phyloP scores from a whole-genome alignment of 163 green algal species.

The Volvox carteri region DNA sequence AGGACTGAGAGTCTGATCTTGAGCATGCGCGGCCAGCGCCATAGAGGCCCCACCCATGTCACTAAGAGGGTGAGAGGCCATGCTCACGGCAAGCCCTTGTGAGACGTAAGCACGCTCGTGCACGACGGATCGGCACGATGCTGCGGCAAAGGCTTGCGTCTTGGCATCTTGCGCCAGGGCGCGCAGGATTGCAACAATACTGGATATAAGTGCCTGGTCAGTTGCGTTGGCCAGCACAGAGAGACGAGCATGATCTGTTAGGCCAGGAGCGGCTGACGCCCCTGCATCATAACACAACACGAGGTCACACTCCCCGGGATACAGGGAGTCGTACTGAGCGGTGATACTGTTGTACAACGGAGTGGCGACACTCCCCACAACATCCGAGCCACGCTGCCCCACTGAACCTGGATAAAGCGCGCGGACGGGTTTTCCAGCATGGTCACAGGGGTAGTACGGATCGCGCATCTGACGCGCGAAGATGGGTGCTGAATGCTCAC shows the following conservation, averaged over 20 bases:
- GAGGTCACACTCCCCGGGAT: not conserved
- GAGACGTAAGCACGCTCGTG: too few relatives aligned
- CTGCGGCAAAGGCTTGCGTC: too few relatives aligned
- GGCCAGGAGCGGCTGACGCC: not conserved
- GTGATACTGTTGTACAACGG: not conserved
- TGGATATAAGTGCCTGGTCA: too few relatives aligned
- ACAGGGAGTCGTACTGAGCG: not conserved
- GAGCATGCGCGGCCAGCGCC: too few relatives aligned
- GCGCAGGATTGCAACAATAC: too few relatives aligned
- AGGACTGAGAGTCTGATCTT: not conserved
- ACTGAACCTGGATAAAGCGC: not conserved
- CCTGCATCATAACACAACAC: not conserved
- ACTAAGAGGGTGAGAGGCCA: not conserved
- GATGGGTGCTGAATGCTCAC: not conserved
- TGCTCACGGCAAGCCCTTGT: too few relatives aligned
- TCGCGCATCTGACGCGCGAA: not conserved
- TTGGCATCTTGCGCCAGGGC: too few relatives aligned
- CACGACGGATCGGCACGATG: too few relatives aligned
- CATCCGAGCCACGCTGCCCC: not conserved
- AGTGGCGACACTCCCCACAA: not conserved
- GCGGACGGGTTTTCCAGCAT: not conserved
- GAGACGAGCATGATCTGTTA: not conserved
- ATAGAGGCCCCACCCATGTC: not conserved
- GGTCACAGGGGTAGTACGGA: conserved; percentile 12
- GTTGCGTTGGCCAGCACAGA: too few relatives aligned